Conservation (phyloP, 176 grass and related monocot species). For the maize (Zea mays) region Zm-B73-REFERENCE-NAM-5.0 NC_050103.1:177315501-177316000, state of each 20-base stretch:
- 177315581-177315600: slow-evolving; percentile 31
- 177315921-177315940: slow-evolving; percentile 68
- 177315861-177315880: background rate
- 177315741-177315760: slow-evolving; percentile 35
- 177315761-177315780: slow-evolving; percentile 12
- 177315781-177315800: background rate
- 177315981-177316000: slow-evolving; percentile 64
- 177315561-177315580: slow-evolving; percentile 46
- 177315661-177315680: slow-evolving; percentile 43
- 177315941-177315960: slow-evolving; percentile 57
- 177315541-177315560: background rate
- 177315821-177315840: background rate
- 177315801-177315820: background rate
- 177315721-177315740: background rate
- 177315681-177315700: background rate
- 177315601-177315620: slow-evolving; percentile 40
- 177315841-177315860: background rate
- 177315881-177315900: slow-evolving; percentile 19
- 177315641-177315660: background rate
- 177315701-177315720: slow-evolving; percentile 31
- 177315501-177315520: slow-evolving; percentile 24
- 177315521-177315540: slow-evolving; percentile 1
- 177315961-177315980: slow-evolving; percentile 93
- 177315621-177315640: background rate
- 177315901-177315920: slow-evolving; percentile 78